Conservation (phyloP, 768 basidiomycete species). For the Pisolithus microcarpus region DNA sequence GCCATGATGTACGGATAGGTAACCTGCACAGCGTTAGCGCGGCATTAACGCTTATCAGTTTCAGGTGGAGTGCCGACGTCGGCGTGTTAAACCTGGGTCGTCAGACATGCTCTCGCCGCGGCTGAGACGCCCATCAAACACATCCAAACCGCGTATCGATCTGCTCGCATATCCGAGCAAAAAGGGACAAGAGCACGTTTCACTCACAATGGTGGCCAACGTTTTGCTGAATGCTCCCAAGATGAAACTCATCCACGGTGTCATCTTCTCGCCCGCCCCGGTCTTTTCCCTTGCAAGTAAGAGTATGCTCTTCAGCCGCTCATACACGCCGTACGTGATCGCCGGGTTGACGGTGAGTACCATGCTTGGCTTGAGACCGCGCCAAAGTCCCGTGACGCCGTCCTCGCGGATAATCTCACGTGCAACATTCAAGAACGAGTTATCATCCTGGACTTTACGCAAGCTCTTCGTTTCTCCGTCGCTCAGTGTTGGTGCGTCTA, state of each 20-base stretch:
- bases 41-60: background rate
- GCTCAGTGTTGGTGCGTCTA: background rate
- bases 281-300: constrained; percentile 47
- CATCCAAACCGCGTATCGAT: background rate
- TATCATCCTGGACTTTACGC: constrained; percentile 34
- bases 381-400: constrained; percentile 83
- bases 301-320: constrained; percentile 76
- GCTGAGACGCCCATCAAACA: background rate
- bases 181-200: background rate
- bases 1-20: constrained; percentile 96
- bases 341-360: constrained; percentile 97
- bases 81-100: background rate
- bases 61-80: background rate
- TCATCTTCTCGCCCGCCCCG: constrained; percentile 50
- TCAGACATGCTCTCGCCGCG: background rate
- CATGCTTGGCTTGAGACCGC: constrained; percentile 84
- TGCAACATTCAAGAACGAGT: constrained; percentile 74
- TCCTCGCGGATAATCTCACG: constrained; percentile 86
- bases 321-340: constrained; percentile 94
- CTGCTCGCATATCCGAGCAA: background rate
- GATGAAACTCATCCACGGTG: constrained; percentile 71
- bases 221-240: constrained; percentile 94
- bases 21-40: constrained; percentile 42
- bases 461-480: constrained; percentile 6
- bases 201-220: constrained; percentile 84